Conservation (phyloP, 805 yeast species). For the Saccharomycopsis sp. region DNA sequence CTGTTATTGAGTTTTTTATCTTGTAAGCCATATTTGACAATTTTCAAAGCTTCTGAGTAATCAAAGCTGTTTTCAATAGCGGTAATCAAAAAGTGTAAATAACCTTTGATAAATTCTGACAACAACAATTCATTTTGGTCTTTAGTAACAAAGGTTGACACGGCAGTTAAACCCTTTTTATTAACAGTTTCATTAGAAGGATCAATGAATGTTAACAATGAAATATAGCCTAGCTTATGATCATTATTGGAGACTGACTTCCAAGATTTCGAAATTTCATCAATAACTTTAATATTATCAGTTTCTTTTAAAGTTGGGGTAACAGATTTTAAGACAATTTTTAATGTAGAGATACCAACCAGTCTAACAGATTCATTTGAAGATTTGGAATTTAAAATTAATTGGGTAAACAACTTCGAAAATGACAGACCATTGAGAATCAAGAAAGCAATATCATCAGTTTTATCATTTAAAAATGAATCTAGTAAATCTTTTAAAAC, state of each 20-base stretch:
- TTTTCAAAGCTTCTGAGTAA: constrained; percentile 18
- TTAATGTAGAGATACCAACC: constrained; percentile 32
- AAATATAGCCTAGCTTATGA: constrained; percentile 44
- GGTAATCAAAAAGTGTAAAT: constrained; percentile 34
- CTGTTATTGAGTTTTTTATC: constrained; percentile 56
- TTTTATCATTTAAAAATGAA: background rate
- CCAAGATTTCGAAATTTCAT: constrained; percentile 45
- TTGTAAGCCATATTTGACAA: constrained; percentile 45
- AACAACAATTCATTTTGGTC: constrained; percentile 70
- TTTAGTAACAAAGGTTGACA: constrained; percentile 48
- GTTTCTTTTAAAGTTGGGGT: constrained; percentile 15
- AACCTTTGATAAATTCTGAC: constrained; percentile 35
- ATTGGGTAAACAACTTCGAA: constrained; percentile 40
- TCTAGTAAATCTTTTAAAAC: constrained; percentile 25
- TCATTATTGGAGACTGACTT: constrained; percentile 57
- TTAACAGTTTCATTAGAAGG: constrained; percentile 23
- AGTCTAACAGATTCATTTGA: constrained; percentile 56
- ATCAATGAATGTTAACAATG: constrained; percentile 30
- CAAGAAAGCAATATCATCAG: background rate
- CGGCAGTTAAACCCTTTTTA: constrained; percentile 29
- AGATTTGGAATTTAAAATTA: constrained; percentile 52
- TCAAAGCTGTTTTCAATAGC: constrained; percentile 20
- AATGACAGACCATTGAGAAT: constrained; percentile 17
- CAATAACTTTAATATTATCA: constrained; percentile 30
- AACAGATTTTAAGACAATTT: constrained; percentile 22